Conservation (phyloP, 1,139 yeast species). For the Lodderomyces oxycetoniae region DNA sequence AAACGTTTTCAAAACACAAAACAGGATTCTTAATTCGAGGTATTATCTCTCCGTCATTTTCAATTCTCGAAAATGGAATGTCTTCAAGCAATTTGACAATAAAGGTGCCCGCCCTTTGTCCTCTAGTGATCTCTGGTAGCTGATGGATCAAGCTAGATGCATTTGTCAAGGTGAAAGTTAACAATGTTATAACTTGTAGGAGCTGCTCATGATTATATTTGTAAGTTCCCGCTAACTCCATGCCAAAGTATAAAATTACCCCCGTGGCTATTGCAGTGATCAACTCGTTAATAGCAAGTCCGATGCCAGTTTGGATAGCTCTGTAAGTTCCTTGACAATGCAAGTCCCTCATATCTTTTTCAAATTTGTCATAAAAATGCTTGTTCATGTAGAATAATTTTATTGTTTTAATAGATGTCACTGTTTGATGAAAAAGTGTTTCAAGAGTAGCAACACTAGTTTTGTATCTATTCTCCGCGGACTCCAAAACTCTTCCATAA, state of each 20-base stretch:
- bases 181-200: slow-evolving; percentile 64
- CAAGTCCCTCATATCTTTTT: slow-evolving; percentile 23
- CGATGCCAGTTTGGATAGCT: slow-evolving; percentile 56
- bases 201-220: slow-evolving; percentile 55
- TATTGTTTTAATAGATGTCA: slow-evolving; percentile 60
- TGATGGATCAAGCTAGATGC: slow-evolving; percentile 56
- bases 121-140: slow-evolving; percentile 74
- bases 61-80: slow-evolving; percentile 24
- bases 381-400: slow-evolving; percentile 48
- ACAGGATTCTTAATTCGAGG: slow-evolving; percentile 18
- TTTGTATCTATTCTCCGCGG: slow-evolving; percentile 58
- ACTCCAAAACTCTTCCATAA: slow-evolving; percentile 50
- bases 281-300: slow-evolving; percentile 54
- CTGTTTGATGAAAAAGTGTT: slow-evolving; percentile 51
- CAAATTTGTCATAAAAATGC: slow-evolving; percentile 41
- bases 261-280: slow-evolving; percentile 62
- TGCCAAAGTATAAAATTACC: slow-evolving; percentile 69
- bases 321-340: slow-evolving; percentile 38
- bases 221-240: slow-evolving; percentile 54
- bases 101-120: slow-evolving; percentile 64
- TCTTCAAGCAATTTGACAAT: slow-evolving; percentile 42
- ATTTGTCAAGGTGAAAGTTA: slow-evolving; percentile 67
- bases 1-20: slow-evolving; percentile 39
- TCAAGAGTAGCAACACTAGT: slow-evolving; percentile 52
- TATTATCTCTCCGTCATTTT: slow-evolving; percentile 23